phyloP scores from a whole-genome alignment of 2,329 filamentous ascomycete species.

The Aspergillus puulaauensis region DNA sequence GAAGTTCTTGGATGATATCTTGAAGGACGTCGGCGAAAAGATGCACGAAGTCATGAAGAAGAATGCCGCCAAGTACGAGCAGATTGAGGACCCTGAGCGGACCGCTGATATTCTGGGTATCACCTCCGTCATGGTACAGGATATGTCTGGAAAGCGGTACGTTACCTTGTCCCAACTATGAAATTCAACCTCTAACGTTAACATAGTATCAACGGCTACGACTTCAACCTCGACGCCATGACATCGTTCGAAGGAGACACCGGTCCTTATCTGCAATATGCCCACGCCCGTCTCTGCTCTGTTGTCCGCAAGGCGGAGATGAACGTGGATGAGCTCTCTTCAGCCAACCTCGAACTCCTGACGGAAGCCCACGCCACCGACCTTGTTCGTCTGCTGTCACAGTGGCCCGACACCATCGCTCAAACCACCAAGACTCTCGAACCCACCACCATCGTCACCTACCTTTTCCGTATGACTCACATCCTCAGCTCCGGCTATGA shows the following conservation, averaged over 20 bases:
- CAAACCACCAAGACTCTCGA: slow-evolving; percentile 67
- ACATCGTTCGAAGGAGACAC: slow-evolving; percentile 66
- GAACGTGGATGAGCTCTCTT: slow-evolving; percentile 48
- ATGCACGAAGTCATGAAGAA: slow-evolving; percentile 98
- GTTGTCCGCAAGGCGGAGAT: slow-evolving; percentile 58
- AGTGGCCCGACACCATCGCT: slow-evolving; percentile 65
- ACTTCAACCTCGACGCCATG: slow-evolving; percentile 66
- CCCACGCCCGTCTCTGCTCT: slow-evolving; percentile 59
- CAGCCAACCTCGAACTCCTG: slow-evolving; percentile 60
- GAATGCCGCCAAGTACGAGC: slow-evolving; percentile 85
- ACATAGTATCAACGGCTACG: slow-evolving; percentile 60
- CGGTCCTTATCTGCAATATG: slow-evolving; percentile 65
- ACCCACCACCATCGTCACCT: slow-evolving; percentile 64
- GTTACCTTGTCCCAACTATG: slow-evolving; percentile 19
- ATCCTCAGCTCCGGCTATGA: slow-evolving; percentile 62
- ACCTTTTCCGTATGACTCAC: slow-evolving; percentile 67
- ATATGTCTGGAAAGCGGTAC: slow-evolving; percentile 91
- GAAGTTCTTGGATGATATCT: slow-evolving; percentile 71
- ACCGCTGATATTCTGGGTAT: slow-evolving; percentile 89
- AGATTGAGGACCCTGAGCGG: slow-evolving; percentile 78
- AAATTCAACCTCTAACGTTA: slow-evolving; percentile 9
- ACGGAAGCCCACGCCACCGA: slow-evolving; percentile 62
- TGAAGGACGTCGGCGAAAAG: slow-evolving; percentile 79
- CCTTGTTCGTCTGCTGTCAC: slow-evolving; percentile 60
- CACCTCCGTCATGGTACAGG: slow-evolving; percentile 94